Evolutionary conservation across 140 eudicot genomes (phyloP).

Genomic region (Bidens hawaiensis): DNA sequence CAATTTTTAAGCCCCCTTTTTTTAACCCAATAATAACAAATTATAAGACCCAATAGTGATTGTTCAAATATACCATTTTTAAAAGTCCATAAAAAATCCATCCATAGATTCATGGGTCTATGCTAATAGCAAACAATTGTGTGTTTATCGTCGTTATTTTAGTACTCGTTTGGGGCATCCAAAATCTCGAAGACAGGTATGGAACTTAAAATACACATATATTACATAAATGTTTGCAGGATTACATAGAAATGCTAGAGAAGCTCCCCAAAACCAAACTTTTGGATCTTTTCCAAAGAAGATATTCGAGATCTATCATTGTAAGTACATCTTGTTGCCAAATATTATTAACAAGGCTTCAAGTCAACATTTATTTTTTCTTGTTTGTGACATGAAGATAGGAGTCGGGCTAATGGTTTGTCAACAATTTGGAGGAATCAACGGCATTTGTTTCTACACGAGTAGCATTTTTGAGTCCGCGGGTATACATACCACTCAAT

Average conservation of each 20-base stretch:
- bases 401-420: conserved; percentile 86
- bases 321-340: conserved; percentile 36
- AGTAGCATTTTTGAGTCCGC: conserved; percentile 76
- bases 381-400: conserved; percentile 21
- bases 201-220: no score
- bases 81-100: no score
- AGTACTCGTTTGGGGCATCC: no score
- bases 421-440: conserved; percentile 96
- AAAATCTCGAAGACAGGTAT: no score
- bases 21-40: no score
- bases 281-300: conserved; percentile 62
- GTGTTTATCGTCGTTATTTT: no score
- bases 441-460: conserved; percentile 78
- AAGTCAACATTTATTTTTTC: not conserved
- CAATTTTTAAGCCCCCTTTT: no score
- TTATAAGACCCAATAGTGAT: no score
- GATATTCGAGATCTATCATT: conserved; percentile 58
- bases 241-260: conserved; percentile 50
- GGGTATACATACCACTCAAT: conserved; percentile 30
- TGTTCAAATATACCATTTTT: no score
- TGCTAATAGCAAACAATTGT: no score
- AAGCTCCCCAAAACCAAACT: conserved; percentile 61
- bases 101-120: no score
- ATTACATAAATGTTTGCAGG: conserved; percentile 36
- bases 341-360: not conserved